Conservation (phyloP, 2,329 filamentous ascomycete genomes). For the Alternaria tenuissima region DNA sequence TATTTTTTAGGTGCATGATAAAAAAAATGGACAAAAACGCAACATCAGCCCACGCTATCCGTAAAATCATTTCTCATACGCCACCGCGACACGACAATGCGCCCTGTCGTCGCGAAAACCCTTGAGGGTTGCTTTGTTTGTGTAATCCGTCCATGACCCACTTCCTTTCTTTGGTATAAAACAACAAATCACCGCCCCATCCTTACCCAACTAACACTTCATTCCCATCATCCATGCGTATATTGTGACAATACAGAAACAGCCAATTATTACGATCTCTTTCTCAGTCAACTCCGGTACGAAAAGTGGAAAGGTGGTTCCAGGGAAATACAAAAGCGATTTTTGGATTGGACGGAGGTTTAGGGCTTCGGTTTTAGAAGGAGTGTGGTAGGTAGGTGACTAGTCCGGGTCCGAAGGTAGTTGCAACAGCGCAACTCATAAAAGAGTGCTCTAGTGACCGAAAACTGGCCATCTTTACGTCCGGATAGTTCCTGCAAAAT, state of each 20-base stretch:
- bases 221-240: not conserved
- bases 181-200: not conserved
- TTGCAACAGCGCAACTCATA: not conserved
- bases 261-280: not conserved
- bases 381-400: not conserved
- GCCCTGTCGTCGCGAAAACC: not conserved
- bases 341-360: not conserved
- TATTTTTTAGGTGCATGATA: not conserved
- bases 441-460: not conserved
- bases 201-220: not conserved
- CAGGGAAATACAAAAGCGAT: not conserved
- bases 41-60: slow-evolving; percentile 3
- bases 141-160: not conserved
- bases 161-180: slow-evolving; percentile 8
- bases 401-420: not conserved
- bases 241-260: not conserved
- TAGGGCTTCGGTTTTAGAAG: not conserved
- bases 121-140: not conserved
- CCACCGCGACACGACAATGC: slow-evolving; percentile 10
- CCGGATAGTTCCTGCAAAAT: not conserved
- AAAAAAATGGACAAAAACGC: not conserved
- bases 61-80: slow-evolving; percentile 5
- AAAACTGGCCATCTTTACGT: not conserved
- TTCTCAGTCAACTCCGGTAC: not conserved
- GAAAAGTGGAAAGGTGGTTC: not conserved